Evolutionary conservation across 495 filamentous ascomycete genomes (phyloP).

Genomic region (Podospora appendiculata): DNA sequence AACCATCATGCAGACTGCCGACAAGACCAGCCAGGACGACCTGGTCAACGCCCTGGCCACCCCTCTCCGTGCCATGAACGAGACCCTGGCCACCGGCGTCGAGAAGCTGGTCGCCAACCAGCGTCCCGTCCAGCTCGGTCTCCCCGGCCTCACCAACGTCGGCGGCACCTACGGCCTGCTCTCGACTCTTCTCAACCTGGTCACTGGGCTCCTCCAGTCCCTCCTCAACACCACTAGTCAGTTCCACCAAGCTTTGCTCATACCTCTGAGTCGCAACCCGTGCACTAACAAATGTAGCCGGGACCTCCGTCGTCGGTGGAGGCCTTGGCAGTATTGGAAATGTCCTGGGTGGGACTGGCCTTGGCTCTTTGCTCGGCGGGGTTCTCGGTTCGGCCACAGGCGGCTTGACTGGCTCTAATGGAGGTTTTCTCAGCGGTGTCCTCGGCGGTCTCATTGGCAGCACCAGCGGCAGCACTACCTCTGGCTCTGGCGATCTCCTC

Average conservation of each 20-base stretch:
- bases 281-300: too few relatives aligned
- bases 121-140: neutral
- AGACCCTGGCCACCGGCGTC: neutral
- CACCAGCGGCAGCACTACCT: slow-evolving; percentile 1
- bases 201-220: too few relatives aligned
- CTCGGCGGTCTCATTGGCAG: neutral
- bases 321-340: too few relatives aligned
- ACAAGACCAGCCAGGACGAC: neutral
- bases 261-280: too few relatives aligned
- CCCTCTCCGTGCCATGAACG: neutral
- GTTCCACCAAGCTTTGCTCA: too few relatives aligned
- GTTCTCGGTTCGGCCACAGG: neutral
- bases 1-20: neutral
- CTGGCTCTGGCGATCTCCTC: neutral
- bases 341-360: too few relatives aligned
- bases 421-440: too few relatives aligned
- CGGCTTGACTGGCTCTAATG: neutral
- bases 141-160: neutral
- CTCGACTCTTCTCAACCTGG: too few relatives aligned
- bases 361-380: too few relatives aligned
- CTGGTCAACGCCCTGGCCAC: neutral
- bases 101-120: neutral
- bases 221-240: too few relatives aligned
- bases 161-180: neutral
- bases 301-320: too few relatives aligned